Evolutionary conservation across 169 alveolate genomes (phyloP).

Genomic region (Cryptosporidium ubiquitum): DNA sequence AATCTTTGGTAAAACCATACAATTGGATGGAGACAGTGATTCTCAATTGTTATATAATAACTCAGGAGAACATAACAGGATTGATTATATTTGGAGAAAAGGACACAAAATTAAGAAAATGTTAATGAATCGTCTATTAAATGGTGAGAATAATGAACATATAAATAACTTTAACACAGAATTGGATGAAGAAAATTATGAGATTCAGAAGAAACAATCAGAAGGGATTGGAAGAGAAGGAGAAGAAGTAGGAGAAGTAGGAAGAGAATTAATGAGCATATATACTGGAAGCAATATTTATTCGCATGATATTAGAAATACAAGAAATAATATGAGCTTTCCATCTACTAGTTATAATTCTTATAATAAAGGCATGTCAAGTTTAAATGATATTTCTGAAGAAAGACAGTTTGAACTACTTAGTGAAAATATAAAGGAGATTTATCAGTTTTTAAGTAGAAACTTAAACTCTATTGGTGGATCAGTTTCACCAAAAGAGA

Average conservation of each 20-base stretch:
- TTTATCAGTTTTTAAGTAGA: slow-evolving; percentile 24
- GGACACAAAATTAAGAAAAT: neutral
- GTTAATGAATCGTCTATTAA: neutral
- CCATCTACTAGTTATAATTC: neutral
- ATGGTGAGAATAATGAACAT: neutral
- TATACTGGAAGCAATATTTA: neutral
- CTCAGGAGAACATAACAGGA: neutral
- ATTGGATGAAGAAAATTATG: neutral
- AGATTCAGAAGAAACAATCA: neutral
- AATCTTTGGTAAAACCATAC: neutral
- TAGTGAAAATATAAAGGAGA: slow-evolving; percentile 13
- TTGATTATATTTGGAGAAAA: neutral
- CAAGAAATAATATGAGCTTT: neutral
- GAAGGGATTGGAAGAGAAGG: neutral
- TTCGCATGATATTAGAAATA: neutral
- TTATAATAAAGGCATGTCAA: neutral
- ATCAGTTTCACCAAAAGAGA: slow-evolving; percentile 45
- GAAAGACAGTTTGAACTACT: neutral
- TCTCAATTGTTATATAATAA: neutral
- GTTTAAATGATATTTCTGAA: neutral
- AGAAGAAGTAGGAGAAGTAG: too few relatives aligned
- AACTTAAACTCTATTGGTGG: slow-evolving; percentile 24
- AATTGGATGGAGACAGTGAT: neutral
- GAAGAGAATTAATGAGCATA: neutral
- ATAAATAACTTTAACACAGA: neutral